Conservation (phyloP, 2,329 filamentous ascomycete genomes). For the Ustulina deusta region DNA sequence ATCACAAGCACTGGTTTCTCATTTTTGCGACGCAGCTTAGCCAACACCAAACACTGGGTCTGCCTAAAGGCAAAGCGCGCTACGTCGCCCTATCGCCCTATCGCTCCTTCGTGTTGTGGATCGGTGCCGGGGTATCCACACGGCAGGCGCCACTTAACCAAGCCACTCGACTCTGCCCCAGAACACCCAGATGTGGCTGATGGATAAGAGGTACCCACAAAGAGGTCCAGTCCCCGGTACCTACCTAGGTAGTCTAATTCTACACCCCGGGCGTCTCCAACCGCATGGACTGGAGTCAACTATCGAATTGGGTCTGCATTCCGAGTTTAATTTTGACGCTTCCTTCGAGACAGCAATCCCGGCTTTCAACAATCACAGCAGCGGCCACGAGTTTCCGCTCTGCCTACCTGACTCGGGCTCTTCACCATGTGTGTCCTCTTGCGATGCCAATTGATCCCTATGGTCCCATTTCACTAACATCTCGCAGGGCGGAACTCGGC, state of each 20-base stretch:
- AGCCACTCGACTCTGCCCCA: too few relatives aligned
- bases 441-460: not conserved
- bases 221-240: too few relatives aligned
- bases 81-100: constrained; percentile 14
- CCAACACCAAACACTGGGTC: constrained; percentile 17
- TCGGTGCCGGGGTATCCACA: not conserved
- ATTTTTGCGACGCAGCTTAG: constrained; percentile 39
- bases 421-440: constrained; percentile 41
- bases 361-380: too few relatives aligned
- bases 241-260: not conserved
- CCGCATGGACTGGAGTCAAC: not conserved
- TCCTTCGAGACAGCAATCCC: not conserved
- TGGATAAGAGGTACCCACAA: too few relatives aligned
- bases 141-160: not conserved
- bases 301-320: constrained; percentile 17
- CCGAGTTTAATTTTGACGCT: not conserved
- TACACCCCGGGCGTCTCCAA: not conserved
- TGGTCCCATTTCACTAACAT: constrained; percentile 18
- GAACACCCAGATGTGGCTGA: constrained; percentile 6
- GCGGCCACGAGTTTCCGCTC: constrained; percentile 4
- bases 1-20: constrained; percentile 19
- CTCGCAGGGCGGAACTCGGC: constrained; percentile 46
- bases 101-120: not conserved
- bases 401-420: not conserved
- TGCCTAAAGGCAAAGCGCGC: constrained; percentile 10